These are phyloP conservation scores for Davidsoniella neocaledoniae DNA, from an alignment of 2,329 filamentous ascomycete species.

Conservation along the genomic window DNA sequence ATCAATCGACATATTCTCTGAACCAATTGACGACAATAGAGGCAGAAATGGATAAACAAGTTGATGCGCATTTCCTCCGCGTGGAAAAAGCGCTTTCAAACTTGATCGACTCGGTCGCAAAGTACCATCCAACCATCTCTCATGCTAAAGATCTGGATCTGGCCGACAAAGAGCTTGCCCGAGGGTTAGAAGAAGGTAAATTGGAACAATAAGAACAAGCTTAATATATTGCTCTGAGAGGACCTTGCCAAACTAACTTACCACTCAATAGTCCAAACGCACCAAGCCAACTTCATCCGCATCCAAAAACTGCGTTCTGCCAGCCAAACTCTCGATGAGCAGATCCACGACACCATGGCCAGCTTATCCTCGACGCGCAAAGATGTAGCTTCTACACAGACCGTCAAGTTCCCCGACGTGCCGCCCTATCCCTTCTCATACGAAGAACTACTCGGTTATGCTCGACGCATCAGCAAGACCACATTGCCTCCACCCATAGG, in stretches of 20 bases:
- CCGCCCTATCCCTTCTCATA: conserved; percentile 45
- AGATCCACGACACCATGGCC: conserved; percentile 54
- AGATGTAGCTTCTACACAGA: conserved; percentile 49
- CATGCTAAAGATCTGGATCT: conserved; percentile 52
- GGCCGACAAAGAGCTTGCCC: conserved; percentile 51
- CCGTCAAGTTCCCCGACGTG: conserved; percentile 35
- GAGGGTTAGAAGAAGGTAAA: conserved; percentile 47
- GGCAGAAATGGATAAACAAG: conserved; percentile 39
- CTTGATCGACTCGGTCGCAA: conserved; percentile 63
- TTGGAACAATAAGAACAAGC: neutral
- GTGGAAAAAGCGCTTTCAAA: conserved; percentile 49
- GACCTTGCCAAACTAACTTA: neutral
- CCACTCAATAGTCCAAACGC: conserved; percentile 41
- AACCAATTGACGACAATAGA: neutral
- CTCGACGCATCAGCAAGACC: conserved; percentile 62
- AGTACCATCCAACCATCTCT: conserved; percentile 58
- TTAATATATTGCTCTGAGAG: neutral
- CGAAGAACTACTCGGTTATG: conserved; percentile 59
- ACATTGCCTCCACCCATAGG: conserved; percentile 46
- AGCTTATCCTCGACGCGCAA: conserved; percentile 57
- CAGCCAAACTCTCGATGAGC: conserved; percentile 47
- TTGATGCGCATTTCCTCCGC: conserved; percentile 47
- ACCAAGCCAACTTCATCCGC: conserved; percentile 57
- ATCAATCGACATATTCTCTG: neutral
- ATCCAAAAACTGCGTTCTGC: conserved; percentile 52